Conservation (phyloP, 495 filamentous ascomycete genomes). For the Podospora conica region DNA sequence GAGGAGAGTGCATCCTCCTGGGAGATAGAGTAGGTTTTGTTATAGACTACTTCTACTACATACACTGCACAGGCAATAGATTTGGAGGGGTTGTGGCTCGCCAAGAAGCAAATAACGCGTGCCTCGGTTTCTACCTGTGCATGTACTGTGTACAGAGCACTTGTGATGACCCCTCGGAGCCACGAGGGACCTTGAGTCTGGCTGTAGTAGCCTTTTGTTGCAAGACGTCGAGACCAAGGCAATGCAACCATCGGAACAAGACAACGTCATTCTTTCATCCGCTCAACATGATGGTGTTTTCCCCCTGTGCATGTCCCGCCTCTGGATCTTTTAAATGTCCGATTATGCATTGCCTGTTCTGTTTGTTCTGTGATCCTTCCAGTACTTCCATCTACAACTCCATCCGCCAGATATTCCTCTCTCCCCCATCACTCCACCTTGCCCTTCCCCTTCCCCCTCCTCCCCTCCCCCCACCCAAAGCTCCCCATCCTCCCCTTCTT, state of each 20-base stretch:
- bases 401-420: background rate
- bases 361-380: too few relatives aligned
- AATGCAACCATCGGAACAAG: too few relatives aligned
- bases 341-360: too few relatives aligned
- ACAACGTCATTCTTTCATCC: too few relatives aligned
- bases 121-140: background rate
- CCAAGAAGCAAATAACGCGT: background rate
- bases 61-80: background rate
- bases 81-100: background rate
- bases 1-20: background rate
- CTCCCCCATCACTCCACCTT: slow-evolving; percentile 3
- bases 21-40: background rate
- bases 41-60: background rate
- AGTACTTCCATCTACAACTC: background rate
- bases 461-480: slow-evolving; percentile 9
- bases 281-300: too few relatives aligned
- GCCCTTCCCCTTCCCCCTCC: slow-evolving; percentile 10
- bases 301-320: too few relatives aligned
- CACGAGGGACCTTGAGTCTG: too few relatives aligned
- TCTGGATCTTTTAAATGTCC: too few relatives aligned
- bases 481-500: background rate
- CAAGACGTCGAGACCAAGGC: too few relatives aligned
- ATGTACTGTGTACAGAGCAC: too few relatives aligned
- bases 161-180: too few relatives aligned
- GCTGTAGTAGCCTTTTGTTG: too few relatives aligned